Percentiles rank a stretch among this genome's conserved stretches.
phyloP scores from a whole-genome alignment of 345 rosid species.

The Streptanthus diversifolius region DNA sequence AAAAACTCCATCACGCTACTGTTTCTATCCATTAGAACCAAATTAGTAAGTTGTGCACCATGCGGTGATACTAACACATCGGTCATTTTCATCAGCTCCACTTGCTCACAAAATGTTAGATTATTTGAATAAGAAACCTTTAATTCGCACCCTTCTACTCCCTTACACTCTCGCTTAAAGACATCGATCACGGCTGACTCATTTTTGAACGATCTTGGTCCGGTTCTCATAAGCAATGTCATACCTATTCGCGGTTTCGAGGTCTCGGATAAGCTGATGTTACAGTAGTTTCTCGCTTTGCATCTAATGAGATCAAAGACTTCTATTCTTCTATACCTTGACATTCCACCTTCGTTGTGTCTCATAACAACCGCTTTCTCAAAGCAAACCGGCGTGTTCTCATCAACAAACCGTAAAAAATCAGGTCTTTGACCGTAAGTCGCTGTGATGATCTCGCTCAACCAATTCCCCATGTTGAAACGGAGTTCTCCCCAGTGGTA shows the following conservation, averaged over 20 bases:
- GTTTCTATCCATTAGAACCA: constrained; percentile 65
- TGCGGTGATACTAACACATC: constrained; percentile 65
- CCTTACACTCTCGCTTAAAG: constrained; percentile 52
- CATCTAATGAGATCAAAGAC: constrained; percentile 63
- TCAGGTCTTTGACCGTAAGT: constrained; percentile 40
- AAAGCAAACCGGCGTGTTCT: constrained; percentile 49
- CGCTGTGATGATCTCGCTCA: constrained; percentile 40
- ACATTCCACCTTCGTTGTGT: constrained; percentile 81
- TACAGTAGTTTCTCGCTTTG: constrained; percentile 51
- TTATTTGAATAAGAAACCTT: constrained; percentile 58
- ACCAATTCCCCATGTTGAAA: constrained; percentile 49
- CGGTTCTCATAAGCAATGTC: constrained; percentile 67
- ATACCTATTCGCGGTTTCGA: constrained; percentile 40
- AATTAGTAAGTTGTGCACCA: constrained; percentile 79
- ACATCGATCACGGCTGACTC: constrained; percentile 44
- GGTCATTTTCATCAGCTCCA: constrained; percentile 59
- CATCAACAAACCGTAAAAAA: constrained; percentile 27
- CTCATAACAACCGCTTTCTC: constrained; percentile 76
- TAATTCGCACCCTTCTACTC: constrained; percentile 49
- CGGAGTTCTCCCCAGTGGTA: constrained; percentile 76
- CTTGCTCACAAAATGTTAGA: constrained; percentile 73
- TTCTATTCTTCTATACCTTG: constrained; percentile 60
- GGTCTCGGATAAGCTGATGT: constrained; percentile 28
- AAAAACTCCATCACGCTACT: constrained; percentile 80
- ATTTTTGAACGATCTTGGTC: constrained; percentile 68